phyloP scores from a whole-genome alignment of 768 basidiomycete species.

The Pulveroboletus ravenelii region DNA sequence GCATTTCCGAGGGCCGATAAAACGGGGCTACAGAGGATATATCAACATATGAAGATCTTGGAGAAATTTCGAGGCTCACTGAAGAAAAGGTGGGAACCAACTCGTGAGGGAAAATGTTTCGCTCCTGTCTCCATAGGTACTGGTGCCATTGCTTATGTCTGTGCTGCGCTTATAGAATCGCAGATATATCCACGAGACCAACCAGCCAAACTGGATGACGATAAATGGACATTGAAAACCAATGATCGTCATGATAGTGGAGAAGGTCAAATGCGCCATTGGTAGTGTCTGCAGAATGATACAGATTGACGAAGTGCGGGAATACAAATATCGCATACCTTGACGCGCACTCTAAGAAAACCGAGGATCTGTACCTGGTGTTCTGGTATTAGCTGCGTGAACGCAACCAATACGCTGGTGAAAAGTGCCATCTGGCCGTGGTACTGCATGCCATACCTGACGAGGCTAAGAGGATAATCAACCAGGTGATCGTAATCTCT shows the following conservation, averaged over 20 bases:
- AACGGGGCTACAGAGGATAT: constrained; percentile 50
- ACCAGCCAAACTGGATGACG: constrained; percentile 98
- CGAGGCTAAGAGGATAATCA: constrained; percentile 11
- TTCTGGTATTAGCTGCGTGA: constrained; percentile 96
- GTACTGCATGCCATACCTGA: constrained; percentile 82
- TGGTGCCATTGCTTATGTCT: constrained; percentile 57
- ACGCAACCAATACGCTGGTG: constrained; percentile 85
- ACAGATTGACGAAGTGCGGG: not conserved
- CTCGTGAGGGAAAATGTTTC: constrained; percentile 93
- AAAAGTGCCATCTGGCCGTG: constrained; percentile 93
- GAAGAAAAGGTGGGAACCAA: constrained; percentile 96
- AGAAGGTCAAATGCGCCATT: constrained; percentile 91
- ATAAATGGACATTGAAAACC: constrained; percentile 90
- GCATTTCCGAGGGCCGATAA: constrained; percentile 63
- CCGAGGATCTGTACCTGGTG: constrained; percentile 95
- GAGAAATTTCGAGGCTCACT: constrained; percentile 52
- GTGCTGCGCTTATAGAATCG: constrained; percentile 93
- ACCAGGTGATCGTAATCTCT: constrained; percentile 28
- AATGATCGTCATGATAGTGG: constrained; percentile 75
- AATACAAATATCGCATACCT: constrained; percentile 47
- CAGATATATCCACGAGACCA: constrained; percentile 91
- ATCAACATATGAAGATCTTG: not conserved
- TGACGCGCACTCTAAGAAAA: constrained; percentile 79
- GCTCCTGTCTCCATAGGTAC: constrained; percentile 87
- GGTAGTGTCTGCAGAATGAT: constrained; percentile 64